phyloP scores from a whole-genome alignment of 208 protist species.

The Acanthamoeba sp. region DNA sequence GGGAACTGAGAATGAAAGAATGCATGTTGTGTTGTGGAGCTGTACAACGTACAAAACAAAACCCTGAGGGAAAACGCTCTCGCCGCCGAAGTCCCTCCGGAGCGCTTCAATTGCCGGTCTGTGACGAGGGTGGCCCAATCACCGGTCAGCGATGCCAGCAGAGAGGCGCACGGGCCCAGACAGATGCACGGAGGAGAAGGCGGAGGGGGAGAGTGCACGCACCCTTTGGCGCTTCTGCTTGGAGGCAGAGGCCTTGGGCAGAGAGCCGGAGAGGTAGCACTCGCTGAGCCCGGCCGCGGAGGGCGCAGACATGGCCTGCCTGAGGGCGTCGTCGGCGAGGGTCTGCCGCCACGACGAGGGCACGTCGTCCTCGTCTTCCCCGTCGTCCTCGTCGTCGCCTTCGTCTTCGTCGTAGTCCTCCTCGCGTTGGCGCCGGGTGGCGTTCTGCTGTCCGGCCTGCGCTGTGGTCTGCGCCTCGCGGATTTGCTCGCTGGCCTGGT shows the following conservation, averaged over 20 bases:
- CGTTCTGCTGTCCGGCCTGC: slow-evolving; percentile 14
- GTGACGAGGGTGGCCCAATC: neutral
- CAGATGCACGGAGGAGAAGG: neutral
- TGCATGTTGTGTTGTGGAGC: neutral
- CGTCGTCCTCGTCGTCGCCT: neutral
- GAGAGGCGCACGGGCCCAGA: neutral
- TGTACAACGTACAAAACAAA: too few species aligned
- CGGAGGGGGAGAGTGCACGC: neutral
- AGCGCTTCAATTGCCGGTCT: neutral
- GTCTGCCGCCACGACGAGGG: slow-evolving; percentile 37
- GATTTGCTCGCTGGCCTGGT: slow-evolving; percentile 13
- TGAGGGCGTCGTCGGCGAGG: slow-evolving; percentile 17
- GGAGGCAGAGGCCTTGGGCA: neutral
- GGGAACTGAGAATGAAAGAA: neutral
- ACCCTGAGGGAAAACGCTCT: neutral
- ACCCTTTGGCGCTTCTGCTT: slow-evolving; percentile 59
- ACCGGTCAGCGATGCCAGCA: neutral
- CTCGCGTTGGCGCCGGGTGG: slow-evolving; percentile 48
- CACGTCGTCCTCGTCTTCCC: slow-evolving; percentile 14
- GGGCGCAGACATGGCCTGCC: neutral
- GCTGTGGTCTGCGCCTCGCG: slow-evolving; percentile 3
- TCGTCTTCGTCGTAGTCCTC: slow-evolving; percentile 18
- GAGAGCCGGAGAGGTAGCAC: slow-evolving; percentile 41
- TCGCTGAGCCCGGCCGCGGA: slow-evolving; percentile 3
- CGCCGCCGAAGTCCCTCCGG: neutral